Evolutionary conservation across 495 filamentous ascomycete genomes (phyloP), one percentile per base, ranked within the genome.

Genomic region (Hamigera avellanea): DNA sequence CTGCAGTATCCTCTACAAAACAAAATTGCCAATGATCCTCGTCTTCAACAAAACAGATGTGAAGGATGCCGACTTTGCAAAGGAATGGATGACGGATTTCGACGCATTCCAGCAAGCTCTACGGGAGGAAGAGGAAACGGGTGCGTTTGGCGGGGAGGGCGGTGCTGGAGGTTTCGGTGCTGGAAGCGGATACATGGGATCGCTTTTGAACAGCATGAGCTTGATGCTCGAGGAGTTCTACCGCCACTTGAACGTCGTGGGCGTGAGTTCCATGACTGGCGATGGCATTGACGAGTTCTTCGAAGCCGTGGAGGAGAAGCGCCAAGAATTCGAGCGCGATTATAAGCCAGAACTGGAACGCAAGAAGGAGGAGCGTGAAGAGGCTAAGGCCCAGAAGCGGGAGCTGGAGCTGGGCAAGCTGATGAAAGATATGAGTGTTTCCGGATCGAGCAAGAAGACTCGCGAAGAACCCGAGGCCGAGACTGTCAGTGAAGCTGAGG

Each of bases 71-170:
- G 71, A 70, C 14, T 95, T 94, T 48, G 91, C 86, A 7, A 93
- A 94, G 65, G 87, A 96, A 55, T 99, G 91, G 91, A 99, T 99
- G 91, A 93, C 87, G 13, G 88, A 99, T 53, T 96, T 93, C 49
- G 89, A 96, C 43, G 78, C 83, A 10, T 99, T 99, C 59, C 93
- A 96, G 57, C 73, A 72, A 19, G 91, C 91, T 26, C 61, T 99
- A 21, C 67, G 75, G 25, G 57, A 71, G 33, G 88, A 94, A 55
- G 84, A 96, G 59, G 77, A 82, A 37, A 55, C 60, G 2, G 86
- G 85, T 15, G 77, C 75, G 13, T 91, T 85, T 50, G 83, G 82
- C 14, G 62, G 73, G 1, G 83, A 87, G 46, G 81, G 83, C 18
- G 72, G 67, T 19, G 67, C 66, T 23, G 61, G 63, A 21, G 67